phyloP scores from a whole-genome alignment of 495 filamentous ascomycete genomes.

The Neurospora sp. region DNA sequence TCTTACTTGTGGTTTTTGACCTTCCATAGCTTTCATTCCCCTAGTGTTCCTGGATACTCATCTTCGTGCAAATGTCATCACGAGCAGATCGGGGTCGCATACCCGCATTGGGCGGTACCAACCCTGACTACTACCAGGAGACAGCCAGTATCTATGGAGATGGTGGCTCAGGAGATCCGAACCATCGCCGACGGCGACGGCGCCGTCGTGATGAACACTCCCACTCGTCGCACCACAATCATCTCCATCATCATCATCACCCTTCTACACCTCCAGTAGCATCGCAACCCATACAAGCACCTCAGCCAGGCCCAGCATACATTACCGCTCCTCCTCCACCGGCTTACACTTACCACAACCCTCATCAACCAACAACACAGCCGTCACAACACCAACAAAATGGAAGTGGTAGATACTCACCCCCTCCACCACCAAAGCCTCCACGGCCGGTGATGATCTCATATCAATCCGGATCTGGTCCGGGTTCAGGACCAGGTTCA shows the following conservation, averaged over 20 bases:
- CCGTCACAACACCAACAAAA: not conserved
- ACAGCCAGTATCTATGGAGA: conserved; percentile 5
- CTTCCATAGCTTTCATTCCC: not conserved
- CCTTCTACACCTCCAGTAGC: not conserved
- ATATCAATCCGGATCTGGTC: not conserved
- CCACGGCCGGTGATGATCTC: conserved; percentile 2
- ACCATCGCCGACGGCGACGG: not conserved
- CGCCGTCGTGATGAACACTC: not conserved
- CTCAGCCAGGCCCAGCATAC: not conserved
- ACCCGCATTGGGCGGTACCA: conserved; percentile 5
- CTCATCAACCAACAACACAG: not conserved
- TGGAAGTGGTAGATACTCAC: not conserved
- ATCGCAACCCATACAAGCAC: not conserved
- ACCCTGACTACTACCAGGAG: conserved; percentile 12
- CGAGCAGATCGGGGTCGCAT: not conserved
- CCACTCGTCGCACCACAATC: not conserved
- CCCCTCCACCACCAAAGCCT: conserved; percentile 2
- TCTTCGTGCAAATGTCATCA: not conserved
- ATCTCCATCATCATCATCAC: conserved; percentile 1
- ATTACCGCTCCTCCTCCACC: not conserved
- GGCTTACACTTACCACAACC: not conserved
- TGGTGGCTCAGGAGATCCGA: not conserved
- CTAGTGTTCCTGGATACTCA: not conserved
- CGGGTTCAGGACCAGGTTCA: not conserved
- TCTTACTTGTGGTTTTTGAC: not conserved